These are phyloP conservation scores for Chondrus crispus DNA, from an alignment of 23 red algal genomes.

Conservation along the genomic window DNA sequence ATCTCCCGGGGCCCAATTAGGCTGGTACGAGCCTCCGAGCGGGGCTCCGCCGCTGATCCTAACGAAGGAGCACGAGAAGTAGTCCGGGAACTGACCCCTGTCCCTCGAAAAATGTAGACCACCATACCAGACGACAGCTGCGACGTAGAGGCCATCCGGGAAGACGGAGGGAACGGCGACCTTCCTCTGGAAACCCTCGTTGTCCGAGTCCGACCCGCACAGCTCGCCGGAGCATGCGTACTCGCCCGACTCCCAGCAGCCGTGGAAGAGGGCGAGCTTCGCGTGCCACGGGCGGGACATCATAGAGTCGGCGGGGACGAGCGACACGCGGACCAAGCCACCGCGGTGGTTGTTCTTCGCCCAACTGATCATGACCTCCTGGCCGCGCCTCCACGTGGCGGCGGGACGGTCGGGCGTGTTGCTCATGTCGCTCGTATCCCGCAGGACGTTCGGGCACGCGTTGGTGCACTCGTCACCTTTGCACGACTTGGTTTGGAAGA, in stretches of 20 bases:
- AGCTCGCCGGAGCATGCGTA: not conserved
- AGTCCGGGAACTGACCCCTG: not conserved
- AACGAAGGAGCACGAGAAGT: not conserved
- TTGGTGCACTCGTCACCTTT: not conserved
- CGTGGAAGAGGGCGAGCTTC: not conserved
- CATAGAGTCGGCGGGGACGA: not conserved
- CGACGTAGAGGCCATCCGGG: not conserved
- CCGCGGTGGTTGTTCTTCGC: not conserved
- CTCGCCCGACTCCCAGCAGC: constrained; percentile 7
- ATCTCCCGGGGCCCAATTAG: not conserved
- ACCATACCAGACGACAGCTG: not conserved
- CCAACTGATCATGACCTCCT: not conserved
- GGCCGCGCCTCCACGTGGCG: constrained; percentile 2
- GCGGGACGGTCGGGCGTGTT: not conserved
- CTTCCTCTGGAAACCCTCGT: not conserved
- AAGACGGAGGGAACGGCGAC: not conserved
- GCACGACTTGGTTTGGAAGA: not conserved
- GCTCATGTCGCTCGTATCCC: not conserved
- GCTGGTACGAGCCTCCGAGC: not conserved
- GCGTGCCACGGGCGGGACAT: not conserved
- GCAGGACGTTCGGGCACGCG: not conserved
- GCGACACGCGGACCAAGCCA: not conserved
- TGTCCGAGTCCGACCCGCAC: not conserved
- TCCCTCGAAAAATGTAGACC: not conserved
- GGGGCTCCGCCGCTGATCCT: not conserved